Evolutionary conservation across 306 rosid genomes (phyloP).

Genomic region (Coriaria nepalensis): DNA sequence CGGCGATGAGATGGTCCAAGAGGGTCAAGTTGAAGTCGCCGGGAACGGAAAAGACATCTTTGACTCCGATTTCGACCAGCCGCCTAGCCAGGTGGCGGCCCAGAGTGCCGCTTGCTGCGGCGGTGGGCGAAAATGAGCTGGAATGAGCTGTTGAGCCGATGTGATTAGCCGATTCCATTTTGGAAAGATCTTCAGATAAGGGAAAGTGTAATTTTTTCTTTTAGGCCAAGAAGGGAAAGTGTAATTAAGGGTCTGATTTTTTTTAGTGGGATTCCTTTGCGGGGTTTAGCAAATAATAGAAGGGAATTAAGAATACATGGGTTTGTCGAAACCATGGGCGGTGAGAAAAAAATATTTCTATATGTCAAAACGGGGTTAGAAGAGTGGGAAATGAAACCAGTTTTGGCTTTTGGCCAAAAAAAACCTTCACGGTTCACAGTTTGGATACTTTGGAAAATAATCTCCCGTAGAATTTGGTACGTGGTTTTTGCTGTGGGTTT

Average conservation of each 20-base stretch:
- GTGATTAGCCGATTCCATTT: conserved; percentile 26
- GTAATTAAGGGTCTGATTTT: conserved; percentile 3
- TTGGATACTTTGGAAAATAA: too few relatives aligned
- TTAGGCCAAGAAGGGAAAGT: not conserved
- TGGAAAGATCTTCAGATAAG: not conserved
- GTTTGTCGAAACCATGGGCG: conserved; percentile 12
- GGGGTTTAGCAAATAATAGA: too few relatives aligned
- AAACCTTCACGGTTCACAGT: too few relatives aligned
- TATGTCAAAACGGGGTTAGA: too few relatives aligned
- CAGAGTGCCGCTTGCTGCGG: conserved; percentile 26
- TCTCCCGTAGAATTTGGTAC: too few relatives aligned
- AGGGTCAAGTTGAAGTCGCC: conserved; percentile 81
- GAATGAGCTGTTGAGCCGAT: conserved; percentile 16
- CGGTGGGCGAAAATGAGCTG: conserved; percentile 15
- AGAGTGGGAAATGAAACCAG: too few relatives aligned
- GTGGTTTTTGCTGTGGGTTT: too few relatives aligned
- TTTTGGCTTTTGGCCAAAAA: too few relatives aligned
- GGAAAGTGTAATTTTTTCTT: too few relatives aligned
- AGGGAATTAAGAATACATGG: too few relatives aligned
- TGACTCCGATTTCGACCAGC: conserved; percentile 45
- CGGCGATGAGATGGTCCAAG: conserved; percentile 59
- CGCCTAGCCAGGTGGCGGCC: conserved; percentile 70
- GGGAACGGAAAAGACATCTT: conserved; percentile 70
- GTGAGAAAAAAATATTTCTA: too few relatives aligned
- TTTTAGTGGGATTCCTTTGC: not conserved